Conservation (phyloP, 306 rosid genomes). For the Echinosophora koreensis region DNA sequence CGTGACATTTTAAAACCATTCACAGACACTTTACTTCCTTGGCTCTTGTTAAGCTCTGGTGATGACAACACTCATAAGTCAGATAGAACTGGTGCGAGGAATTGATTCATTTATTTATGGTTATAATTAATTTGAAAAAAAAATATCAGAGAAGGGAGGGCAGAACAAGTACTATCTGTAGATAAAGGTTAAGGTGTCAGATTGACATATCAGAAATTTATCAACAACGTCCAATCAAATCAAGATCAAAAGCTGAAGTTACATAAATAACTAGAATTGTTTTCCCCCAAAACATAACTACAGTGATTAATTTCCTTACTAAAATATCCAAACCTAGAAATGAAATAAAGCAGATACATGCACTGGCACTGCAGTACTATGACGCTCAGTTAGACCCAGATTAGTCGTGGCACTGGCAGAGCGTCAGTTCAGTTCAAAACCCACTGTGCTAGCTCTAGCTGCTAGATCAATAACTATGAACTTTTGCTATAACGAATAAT, state of each 20-base stretch:
- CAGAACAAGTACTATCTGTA: conserved; percentile 21
- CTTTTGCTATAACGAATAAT: too few relatives aligned
- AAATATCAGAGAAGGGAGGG: neutral
- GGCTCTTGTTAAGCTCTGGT: neutral
- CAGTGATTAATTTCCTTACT: neutral
- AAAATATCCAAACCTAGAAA: conserved; percentile 10
- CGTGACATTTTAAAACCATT: conserved; percentile 14
- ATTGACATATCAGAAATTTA: conserved; percentile 55
- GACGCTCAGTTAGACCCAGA: conserved; percentile 14
- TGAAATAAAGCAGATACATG: neutral
- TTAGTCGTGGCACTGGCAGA: conserved; percentile 31
- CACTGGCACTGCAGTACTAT: conserved; percentile 3
- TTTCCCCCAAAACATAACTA: neutral
- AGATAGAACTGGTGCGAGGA: neutral
- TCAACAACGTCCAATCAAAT: conserved; percentile 57
- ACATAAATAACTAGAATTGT: neutral
- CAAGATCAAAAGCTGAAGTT: conserved; percentile 20
- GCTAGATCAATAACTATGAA: too few relatives aligned
- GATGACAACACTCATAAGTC: conserved; percentile 30
- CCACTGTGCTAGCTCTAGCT: conserved; percentile 3
- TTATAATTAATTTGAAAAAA: neutral
- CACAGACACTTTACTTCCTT: too few relatives aligned
- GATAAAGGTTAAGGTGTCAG: conserved; percentile 28
- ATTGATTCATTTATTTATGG: neutral
- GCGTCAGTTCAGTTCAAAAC: conserved; percentile 5